phyloP scores from a whole-genome alignment of 805 yeast genomes.

The Ogataea salicorniae region DNA sequence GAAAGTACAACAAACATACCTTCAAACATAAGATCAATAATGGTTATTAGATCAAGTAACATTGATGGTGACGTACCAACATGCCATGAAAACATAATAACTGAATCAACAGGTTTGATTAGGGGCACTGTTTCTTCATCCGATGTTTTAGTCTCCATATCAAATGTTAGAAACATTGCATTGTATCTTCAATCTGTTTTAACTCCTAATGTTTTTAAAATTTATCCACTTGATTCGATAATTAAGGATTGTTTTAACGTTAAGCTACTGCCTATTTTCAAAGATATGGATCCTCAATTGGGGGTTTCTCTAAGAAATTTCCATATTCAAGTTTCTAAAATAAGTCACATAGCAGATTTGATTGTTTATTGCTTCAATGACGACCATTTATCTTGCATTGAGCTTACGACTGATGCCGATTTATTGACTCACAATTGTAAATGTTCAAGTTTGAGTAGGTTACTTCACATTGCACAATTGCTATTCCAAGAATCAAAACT shows the following conservation, averaged over 20 bases:
- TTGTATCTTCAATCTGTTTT: slow-evolving; percentile 26
- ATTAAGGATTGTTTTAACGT: slow-evolving; percentile 40
- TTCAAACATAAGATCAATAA: slow-evolving; percentile 19
- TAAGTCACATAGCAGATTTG: slow-evolving; percentile 69
- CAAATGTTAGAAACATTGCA: slow-evolving; percentile 22
- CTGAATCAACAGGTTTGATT: slow-evolving; percentile 40
- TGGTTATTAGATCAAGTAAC: slow-evolving; percentile 30
- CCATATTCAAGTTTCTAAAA: slow-evolving; percentile 78
- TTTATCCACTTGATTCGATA: slow-evolving; percentile 26
- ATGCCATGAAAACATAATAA: slow-evolving; percentile 26
- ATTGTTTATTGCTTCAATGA: slow-evolving; percentile 64
- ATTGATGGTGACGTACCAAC: slow-evolving; percentile 26
- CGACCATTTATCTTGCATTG: slow-evolving; percentile 27
- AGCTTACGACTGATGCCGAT: slow-evolving; percentile 6
- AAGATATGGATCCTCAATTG: slow-evolving; percentile 57
- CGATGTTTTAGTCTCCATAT: slow-evolving; percentile 49
- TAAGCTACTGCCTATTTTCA: slow-evolving; percentile 47
- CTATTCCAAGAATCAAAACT: slow-evolving; percentile 23
- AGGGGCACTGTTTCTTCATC: slow-evolving; percentile 49
- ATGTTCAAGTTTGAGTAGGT: slow-evolving; percentile 35
- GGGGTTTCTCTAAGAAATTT: slow-evolving; percentile 81
- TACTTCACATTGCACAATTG: slow-evolving; percentile 41
- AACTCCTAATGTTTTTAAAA: slow-evolving; percentile 14
- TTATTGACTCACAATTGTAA: slow-evolving; percentile 25
- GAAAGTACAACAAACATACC: slow-evolving; percentile 17